phyloP scores from a whole-genome alignment of 2,329 filamentous ascomycete genomes.

The Paraphaeosphaeria sporulosa region DNA sequence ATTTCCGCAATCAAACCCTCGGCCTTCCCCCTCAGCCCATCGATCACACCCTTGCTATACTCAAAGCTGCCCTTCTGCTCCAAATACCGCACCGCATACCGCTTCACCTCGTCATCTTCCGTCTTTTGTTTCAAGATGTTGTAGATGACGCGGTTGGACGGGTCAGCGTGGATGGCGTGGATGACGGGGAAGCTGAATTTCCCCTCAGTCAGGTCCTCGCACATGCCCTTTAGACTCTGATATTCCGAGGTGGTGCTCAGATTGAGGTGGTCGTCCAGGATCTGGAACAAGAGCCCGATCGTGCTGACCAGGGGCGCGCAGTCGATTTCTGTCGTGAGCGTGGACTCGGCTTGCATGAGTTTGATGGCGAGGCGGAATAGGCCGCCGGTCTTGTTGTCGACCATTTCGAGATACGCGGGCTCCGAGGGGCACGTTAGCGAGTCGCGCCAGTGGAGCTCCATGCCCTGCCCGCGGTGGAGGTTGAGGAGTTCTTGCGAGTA shows the following conservation, averaged over 20 bases:
- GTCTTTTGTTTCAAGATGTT: conserved; percentile 95
- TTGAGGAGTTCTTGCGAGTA: conserved; percentile 86
- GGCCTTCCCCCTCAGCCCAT: conserved; percentile 54
- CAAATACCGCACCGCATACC: conserved; percentile 91
- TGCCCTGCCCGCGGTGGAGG: conserved; percentile 85
- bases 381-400: conserved; percentile 88
- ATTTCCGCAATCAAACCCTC: conserved; percentile 52
- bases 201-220: conserved; percentile 94
- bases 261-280: conserved; percentile 94
- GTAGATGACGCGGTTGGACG: conserved; percentile 77
- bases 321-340: conserved; percentile 58
- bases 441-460: conserved; percentile 92
- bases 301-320: conserved; percentile 86
- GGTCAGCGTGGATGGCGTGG: conserved; percentile 84
- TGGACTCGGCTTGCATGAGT: conserved; percentile 81
- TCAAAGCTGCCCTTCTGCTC: conserved; percentile 87
- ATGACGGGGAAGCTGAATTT: conserved; percentile 98
- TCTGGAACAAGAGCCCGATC: conserved; percentile 87
- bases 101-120: conserved; percentile 84
- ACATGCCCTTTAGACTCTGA: conserved; percentile 88
- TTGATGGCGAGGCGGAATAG: conserved; percentile 85
- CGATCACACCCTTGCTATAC: conserved; percentile 73
- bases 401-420: conserved; percentile 94
- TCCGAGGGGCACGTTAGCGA: conserved; percentile 83
- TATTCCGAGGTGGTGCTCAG: conserved; percentile 68